Evolutionary conservation across 2,329 filamentous ascomycete genomes (phyloP).

Genomic region (Cercospora berteroae): DNA sequence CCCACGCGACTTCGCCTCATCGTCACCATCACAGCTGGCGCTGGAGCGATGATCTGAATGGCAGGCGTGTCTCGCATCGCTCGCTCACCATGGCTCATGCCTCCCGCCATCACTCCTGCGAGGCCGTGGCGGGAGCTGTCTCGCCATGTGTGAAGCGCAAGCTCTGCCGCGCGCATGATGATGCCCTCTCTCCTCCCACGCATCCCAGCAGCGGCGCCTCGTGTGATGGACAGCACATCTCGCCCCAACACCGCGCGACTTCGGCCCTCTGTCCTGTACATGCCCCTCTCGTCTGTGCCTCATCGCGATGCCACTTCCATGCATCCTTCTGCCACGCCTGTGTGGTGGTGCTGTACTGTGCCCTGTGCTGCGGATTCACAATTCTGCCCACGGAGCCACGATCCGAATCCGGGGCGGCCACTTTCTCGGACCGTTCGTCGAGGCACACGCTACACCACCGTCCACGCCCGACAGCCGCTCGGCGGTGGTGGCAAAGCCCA

Average conservation of each 20-base stretch:
- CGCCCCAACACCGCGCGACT: neutral
- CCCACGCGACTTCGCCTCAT: neutral
- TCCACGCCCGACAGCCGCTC: neutral
- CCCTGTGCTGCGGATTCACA: neutral
- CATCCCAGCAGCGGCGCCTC: neutral
- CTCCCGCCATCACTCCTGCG: neutral
- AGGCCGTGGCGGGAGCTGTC: neutral
- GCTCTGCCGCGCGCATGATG: neutral
- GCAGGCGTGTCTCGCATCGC: neutral
- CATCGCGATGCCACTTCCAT: neutral
- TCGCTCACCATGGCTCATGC: neutral
- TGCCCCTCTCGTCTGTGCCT: neutral
- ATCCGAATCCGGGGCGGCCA: conserved; percentile 3
- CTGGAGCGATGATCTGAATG: neutral
- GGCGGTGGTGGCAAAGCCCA: neutral
- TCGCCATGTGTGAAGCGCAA: neutral
- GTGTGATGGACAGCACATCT: neutral
- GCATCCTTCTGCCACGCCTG: neutral
- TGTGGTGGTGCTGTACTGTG: neutral
- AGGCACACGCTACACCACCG: neutral
- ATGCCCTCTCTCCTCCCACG: neutral
- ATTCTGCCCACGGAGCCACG: neutral
- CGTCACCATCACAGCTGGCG: too few relatives aligned
- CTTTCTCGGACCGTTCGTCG: conserved; percentile 1
- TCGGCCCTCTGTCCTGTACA: neutral